Base-by-base conservation (phyloP, 2,329 filamentous ascomycete species). In the Ampelomyces quisqualis region DNA sequence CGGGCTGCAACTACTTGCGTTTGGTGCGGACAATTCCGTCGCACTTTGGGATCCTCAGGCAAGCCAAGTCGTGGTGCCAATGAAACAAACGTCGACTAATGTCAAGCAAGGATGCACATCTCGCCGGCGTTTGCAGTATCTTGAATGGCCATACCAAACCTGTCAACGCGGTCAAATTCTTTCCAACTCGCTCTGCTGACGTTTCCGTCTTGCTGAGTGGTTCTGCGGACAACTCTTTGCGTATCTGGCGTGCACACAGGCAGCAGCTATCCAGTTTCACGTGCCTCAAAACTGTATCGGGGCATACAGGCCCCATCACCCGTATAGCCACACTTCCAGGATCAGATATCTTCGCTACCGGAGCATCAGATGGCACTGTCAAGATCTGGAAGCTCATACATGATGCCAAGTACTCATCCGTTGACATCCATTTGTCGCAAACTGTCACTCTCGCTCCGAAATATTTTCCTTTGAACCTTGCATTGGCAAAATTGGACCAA, bases 1-100 rank as follows among this genome's bases (percentile, higher is more conserved):
- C 13, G 61, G 67, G 49, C 73, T 74, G 14, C 87, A 86, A 7
- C 65, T 90, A 30, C 75, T 98, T 38, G 93, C 90, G 20, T 98
- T 88, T 72, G 93, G 93, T 21, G 85, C 90, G 7, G 88, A 94
- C 69, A 83, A 84, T 55, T 93, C 93, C 70, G 79, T 98, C 56
- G 91, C 90, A 29, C 65, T 97, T 27, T 98, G 93, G 93, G 76
- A 82, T 63, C 90, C 90, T 40, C 69, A 77, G 64, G 88, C 90
- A 76, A 70, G 82, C 72, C 44, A 31, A 24, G 19, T 20, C 13
- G n/a, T n/a, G n/a, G 27, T 22, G 11, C 20, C 17, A 24, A 34
- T 33, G 22, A 27, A 8, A n/a, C 13, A 20, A 36, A 19, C 15
- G 17, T 29, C 11, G 19, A 27, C 49, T 63, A 43, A 65, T 20